phyloP scores from a whole-genome alignment of 1,284 basidiomycete species.

The Malassezia restricta region DNA sequence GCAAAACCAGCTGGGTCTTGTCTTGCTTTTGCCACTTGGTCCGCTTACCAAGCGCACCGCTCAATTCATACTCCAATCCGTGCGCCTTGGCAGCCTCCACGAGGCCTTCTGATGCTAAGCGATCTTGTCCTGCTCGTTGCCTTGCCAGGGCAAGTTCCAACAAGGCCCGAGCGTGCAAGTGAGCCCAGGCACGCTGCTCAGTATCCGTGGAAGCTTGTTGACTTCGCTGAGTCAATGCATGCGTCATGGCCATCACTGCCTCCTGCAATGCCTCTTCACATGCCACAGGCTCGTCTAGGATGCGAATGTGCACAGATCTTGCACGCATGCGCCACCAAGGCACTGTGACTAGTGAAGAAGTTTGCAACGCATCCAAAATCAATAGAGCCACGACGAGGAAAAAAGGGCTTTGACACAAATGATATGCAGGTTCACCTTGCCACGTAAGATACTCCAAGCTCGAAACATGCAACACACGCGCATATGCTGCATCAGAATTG shows the following conservation, averaged over 20 bases:
- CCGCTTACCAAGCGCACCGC: constrained; percentile 80
- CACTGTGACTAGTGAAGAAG: constrained; percentile 18
- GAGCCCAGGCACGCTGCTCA: constrained; percentile 47
- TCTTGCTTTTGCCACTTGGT: constrained; percentile 86
- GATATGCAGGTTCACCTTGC: constrained; percentile 89
- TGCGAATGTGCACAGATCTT: constrained; percentile 63
- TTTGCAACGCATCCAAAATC: constrained; percentile 53
- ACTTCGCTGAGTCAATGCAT: constrained; percentile 38
- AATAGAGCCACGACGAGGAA: constrained; percentile 67
- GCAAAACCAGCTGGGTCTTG: constrained; percentile 78
- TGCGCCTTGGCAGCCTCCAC: constrained; percentile 64
- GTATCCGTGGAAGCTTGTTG: constrained; percentile 30
- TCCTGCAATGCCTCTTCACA: constrained; percentile 52
- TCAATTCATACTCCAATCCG: constrained; percentile 76
- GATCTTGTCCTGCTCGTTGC: constrained; percentile 64
- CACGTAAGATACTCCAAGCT: constrained; percentile 67
- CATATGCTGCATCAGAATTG: constrained; percentile 16
- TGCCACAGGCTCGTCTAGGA: constrained; percentile 73
- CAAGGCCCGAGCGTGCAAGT: constrained; percentile 60
- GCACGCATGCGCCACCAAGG: constrained; percentile 64
- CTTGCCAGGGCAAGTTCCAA: constrained; percentile 71
- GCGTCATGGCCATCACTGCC: constrained; percentile 52
- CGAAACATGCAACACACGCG: constrained; percentile 51
- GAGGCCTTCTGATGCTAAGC: constrained; percentile 65
- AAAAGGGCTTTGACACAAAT: constrained; percentile 61